Conservation (phyloP, 768 basidiomycete species). For the Mycena belliarum region DNA sequence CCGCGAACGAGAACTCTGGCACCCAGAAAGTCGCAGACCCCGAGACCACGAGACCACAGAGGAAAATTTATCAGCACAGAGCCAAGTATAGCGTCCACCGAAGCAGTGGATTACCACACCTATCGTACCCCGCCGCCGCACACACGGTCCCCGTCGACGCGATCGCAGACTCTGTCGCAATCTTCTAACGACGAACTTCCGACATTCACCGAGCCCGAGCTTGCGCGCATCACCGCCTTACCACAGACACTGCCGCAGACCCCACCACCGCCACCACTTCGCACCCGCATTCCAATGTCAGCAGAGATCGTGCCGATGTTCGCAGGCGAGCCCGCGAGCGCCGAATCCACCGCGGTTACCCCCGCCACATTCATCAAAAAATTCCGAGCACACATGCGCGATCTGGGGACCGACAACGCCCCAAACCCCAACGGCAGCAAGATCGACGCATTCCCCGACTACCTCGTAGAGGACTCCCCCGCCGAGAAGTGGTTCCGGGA, state of each 20-base stretch:
- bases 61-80: no score
- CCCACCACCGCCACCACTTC: neutral
- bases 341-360: neutral
- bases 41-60: no score
- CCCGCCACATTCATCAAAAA: constrained; percentile 7
- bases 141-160: neutral
- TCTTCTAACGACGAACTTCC: neutral
- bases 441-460: constrained; percentile 2
- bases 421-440: neutral
- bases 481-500: constrained; percentile 7
- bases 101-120: neutral
- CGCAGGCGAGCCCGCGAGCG: neutral
- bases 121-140: neutral
- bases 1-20: no score
- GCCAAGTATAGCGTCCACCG: no score
- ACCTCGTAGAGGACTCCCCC: constrained; percentile 5
- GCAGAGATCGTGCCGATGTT: constrained; percentile 9
- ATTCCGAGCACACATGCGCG: constrained; percentile 11
- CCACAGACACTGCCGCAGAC: neutral
- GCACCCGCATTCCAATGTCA: neutral
- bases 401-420: neutral
- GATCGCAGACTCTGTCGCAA: neutral
- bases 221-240: neutral
- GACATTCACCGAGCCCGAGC: neutral
- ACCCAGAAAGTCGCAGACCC: no score